A percentile compares a stretch with the other conserved stretches of the same genome.
These are phyloP conservation scores for Chondrostereum purpureum DNA, from an alignment of 1,284 basidiomycete species.

Conservation along the genomic window DNA sequence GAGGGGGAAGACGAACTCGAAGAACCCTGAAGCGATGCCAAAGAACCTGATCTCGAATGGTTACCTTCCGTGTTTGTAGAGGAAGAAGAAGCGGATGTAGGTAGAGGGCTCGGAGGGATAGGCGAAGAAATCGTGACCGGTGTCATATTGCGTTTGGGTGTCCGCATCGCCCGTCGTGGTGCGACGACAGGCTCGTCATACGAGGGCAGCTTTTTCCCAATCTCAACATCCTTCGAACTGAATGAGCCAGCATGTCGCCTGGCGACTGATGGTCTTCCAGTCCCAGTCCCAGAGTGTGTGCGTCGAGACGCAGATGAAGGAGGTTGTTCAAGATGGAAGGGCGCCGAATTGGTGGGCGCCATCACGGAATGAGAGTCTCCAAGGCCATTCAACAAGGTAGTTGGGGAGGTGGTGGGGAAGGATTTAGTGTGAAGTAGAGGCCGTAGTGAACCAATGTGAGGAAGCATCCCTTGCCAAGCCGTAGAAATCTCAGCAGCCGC, in stretches of 20 bases:
- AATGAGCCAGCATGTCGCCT: slow-evolving; percentile 92
- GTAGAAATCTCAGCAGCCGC: slow-evolving; percentile 84
- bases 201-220: slow-evolving; percentile 76
- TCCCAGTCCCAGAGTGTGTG: slow-evolving; percentile 20
- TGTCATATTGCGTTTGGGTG: slow-evolving; percentile 32
- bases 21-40: slow-evolving; percentile 42
- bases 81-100: slow-evolving; percentile 9
- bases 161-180: slow-evolving; percentile 37
- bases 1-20: slow-evolving; percentile 35
- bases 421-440: slow-evolving; percentile 48
- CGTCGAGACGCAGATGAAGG: slow-evolving; percentile 20
- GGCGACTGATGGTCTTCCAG: slow-evolving; percentile 48
- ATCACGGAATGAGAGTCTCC: slow-evolving; percentile 18
- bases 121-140: slow-evolving; percentile 16
- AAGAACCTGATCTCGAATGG: slow-evolving; percentile 57
- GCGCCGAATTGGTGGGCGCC: slow-evolving; percentile 12
- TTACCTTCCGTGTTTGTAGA: slow-evolving; percentile 16
- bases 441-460: slow-evolving; percentile 67
- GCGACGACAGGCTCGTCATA: slow-evolving; percentile 37
- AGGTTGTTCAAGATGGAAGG: slow-evolving; percentile 10
- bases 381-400: slow-evolving; percentile 9
- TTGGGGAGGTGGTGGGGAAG: slow-evolving; percentile 21
- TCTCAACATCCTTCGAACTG: slow-evolving; percentile 85
- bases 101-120: slow-evolving; percentile 12
- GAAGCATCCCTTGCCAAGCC: slow-evolving; percentile 79